Evolutionary conservation across 345 rosid genomes (phyloP).

Genomic region (Pseudoturritis turrita): DNA sequence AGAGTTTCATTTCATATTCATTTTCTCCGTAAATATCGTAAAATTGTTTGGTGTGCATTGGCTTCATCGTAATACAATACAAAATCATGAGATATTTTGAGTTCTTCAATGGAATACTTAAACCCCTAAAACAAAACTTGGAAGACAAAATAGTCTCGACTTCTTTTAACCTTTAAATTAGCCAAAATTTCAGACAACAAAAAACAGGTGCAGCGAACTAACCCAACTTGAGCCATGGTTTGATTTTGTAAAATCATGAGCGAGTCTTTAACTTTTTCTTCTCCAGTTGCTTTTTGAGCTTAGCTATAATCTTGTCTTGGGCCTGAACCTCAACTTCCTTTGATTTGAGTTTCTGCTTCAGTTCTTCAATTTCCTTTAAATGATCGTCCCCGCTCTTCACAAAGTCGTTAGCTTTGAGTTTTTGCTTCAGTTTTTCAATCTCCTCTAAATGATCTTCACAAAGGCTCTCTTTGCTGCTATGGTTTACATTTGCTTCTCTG

Average conservation of each 20-base stretch:
- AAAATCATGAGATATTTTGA: not conserved
- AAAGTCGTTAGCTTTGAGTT: slow-evolving; percentile 34
- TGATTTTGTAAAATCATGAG: not conserved
- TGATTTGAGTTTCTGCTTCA: slow-evolving; percentile 37
- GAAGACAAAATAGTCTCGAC: not conserved
- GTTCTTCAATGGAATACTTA: not conserved
- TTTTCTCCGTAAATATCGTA: slow-evolving; percentile 9
- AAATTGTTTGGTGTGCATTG: not conserved
- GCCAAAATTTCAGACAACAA: not conserved
- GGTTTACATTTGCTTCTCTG: slow-evolving; percentile 1
- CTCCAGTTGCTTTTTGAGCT: slow-evolving; percentile 35
- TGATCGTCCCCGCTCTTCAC: not conserved
- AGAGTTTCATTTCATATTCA: slow-evolving; percentile 16
- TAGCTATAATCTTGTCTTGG: slow-evolving; percentile 46
- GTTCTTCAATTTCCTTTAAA: slow-evolving; percentile 14
- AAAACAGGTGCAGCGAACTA: not conserved
- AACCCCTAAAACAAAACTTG: not conserved
- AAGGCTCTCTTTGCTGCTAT: not conserved
- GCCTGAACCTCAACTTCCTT: slow-evolving; percentile 32
- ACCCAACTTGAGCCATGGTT: not conserved
- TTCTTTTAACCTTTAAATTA: not conserved
- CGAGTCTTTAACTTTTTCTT: not conserved
- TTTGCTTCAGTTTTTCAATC: slow-evolving; percentile 29
- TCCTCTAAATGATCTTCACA: slow-evolving; percentile 8
- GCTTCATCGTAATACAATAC: not conserved